phyloP scores from a whole-genome alignment of 306 rosid genomes.

The Dicorynia guianensis region DNA sequence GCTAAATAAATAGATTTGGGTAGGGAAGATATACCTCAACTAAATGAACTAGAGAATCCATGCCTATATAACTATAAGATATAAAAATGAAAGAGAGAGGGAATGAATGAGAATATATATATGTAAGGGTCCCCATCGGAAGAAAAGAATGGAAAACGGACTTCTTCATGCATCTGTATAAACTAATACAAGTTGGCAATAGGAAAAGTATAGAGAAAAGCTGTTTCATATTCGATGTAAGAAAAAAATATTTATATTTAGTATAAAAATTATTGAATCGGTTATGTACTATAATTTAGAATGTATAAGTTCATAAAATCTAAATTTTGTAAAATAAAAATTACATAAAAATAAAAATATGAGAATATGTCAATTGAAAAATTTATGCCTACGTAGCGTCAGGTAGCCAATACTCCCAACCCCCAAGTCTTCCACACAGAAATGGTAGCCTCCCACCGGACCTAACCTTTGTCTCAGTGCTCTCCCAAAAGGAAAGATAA shows the following conservation, averaged over 20 bases:
- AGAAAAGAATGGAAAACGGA: slow-evolving; percentile 35
- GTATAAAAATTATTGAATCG: too few relatives aligned
- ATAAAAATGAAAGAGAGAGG: slow-evolving; percentile 41
- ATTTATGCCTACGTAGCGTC: slow-evolving; percentile 61
- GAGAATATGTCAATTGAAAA: too few relatives aligned
- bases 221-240: too few relatives aligned
- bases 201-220: too few relatives aligned
- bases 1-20: background rate
- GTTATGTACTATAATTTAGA: too few relatives aligned
- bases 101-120: slow-evolving; percentile 45
- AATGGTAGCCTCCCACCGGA: slow-evolving; percentile 57
- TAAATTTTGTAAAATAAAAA: too few relatives aligned
- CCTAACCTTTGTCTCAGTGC: slow-evolving; percentile 72
- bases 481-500: slow-evolving; percentile 56
- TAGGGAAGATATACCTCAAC: slow-evolving; percentile 43
- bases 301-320: too few relatives aligned
- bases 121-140: slow-evolving; percentile 41
- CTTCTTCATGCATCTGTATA: slow-evolving; percentile 43
- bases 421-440: slow-evolving; percentile 52
- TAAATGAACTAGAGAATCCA: slow-evolving; percentile 40
- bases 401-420: slow-evolving; percentile 44
- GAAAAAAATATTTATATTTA: too few relatives aligned
- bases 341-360: too few relatives aligned
- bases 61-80: slow-evolving; percentile 35
- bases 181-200: slow-evolving; percentile 48